phyloP scores from a whole-genome alignment of 1,139 yeast species.

The Saccharomycopsis hybrid region DNA sequence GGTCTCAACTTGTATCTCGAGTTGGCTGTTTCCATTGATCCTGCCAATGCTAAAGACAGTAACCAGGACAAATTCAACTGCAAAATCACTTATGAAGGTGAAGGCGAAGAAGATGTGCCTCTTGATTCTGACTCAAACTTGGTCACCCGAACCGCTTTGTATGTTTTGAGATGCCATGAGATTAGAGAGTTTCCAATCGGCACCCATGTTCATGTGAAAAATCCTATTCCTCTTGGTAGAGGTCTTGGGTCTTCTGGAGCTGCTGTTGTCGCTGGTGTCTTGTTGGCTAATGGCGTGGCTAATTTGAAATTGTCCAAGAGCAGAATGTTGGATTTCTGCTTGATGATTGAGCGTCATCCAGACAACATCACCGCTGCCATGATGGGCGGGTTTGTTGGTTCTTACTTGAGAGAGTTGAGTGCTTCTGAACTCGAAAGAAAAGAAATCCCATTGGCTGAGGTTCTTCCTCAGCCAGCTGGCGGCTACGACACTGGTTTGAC shows the following conservation, averaged over 20 bases:
- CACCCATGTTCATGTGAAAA: slow-evolving; percentile 71
- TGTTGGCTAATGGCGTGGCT: slow-evolving; percentile 83
- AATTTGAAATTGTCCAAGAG: slow-evolving; percentile 64
- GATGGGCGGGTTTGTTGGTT: slow-evolving; percentile 98
- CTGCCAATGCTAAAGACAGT: slow-evolving; percentile 39
- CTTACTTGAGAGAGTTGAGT: slow-evolving; percentile 75
- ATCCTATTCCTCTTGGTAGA: slow-evolving; percentile 94
- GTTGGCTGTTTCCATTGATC: slow-evolving; percentile 59
- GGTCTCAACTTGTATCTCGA: slow-evolving; percentile 73
- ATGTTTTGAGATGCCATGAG: slow-evolving; percentile 78
- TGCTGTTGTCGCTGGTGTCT: slow-evolving; percentile 96
- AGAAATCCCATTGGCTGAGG: slow-evolving; percentile 77
- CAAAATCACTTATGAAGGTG: slow-evolving; percentile 60
- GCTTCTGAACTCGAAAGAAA: slow-evolving; percentile 65
- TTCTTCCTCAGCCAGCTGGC: slow-evolving; percentile 72
- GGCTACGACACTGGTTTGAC: slow-evolving; percentile 58
- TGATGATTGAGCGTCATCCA: slow-evolving; percentile 97
- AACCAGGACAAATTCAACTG: slow-evolving; percentile 64
- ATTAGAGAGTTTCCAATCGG: slow-evolving; percentile 73
- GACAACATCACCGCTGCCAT: slow-evolving; percentile 98
- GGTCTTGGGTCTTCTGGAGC: slow-evolving; percentile 99
- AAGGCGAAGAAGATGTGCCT: slow-evolving; percentile 77
- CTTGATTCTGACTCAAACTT: slow-evolving; percentile 68
- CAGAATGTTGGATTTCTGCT: slow-evolving; percentile 86
- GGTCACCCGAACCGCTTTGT: slow-evolving; percentile 87